Conservation (phyloP, 179 eudicot genomes). For the Gypsophila paniculata region DNA sequence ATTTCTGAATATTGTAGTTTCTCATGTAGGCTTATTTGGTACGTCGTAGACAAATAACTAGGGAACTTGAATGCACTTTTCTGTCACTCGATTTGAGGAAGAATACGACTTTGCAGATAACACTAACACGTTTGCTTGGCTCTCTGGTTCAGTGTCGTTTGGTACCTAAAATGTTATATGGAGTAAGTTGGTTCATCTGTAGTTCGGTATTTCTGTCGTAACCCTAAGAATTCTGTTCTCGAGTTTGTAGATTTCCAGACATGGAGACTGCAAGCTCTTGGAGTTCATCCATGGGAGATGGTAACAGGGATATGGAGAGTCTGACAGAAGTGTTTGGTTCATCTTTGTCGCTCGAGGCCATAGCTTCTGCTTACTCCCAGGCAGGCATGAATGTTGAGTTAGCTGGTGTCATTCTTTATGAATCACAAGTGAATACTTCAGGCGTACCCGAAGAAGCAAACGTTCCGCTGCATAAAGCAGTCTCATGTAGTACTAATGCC, state of each 20-base stretch:
- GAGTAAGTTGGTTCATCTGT: too few species aligned
- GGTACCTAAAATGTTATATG: too few species aligned
- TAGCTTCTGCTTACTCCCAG: slow-evolving; percentile 56
- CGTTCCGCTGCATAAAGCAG: slow-evolving; percentile 14
- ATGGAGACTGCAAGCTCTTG: slow-evolving; percentile 29
- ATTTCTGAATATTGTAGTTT: not conserved
- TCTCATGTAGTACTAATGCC: slow-evolving; percentile 11
- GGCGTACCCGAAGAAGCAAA: slow-evolving; percentile 20
- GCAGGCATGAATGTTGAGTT: slow-evolving; percentile 39
- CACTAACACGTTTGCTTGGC: too few species aligned
- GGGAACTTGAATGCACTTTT: not conserved
- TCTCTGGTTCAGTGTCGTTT: too few species aligned
- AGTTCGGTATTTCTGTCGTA: slow-evolving; percentile 7
- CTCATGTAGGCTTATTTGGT: not conserved
- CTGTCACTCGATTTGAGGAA: not conserved
- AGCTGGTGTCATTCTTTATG: slow-evolving; percentile 52
- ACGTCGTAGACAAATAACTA: not conserved
- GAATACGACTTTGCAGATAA: not conserved
- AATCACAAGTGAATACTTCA: slow-evolving; percentile 33
- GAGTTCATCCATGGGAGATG: slow-evolving; percentile 27
- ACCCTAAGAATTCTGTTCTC: not conserved
- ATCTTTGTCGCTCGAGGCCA: slow-evolving; percentile 49
- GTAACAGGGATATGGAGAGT: slow-evolving; percentile 45
- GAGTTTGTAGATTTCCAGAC: slow-evolving; percentile 11
- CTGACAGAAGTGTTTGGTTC: slow-evolving; percentile 68